Base-by-base conservation (phyloP, 805 yeast genomes). In the Candida hungchunana region DNA sequence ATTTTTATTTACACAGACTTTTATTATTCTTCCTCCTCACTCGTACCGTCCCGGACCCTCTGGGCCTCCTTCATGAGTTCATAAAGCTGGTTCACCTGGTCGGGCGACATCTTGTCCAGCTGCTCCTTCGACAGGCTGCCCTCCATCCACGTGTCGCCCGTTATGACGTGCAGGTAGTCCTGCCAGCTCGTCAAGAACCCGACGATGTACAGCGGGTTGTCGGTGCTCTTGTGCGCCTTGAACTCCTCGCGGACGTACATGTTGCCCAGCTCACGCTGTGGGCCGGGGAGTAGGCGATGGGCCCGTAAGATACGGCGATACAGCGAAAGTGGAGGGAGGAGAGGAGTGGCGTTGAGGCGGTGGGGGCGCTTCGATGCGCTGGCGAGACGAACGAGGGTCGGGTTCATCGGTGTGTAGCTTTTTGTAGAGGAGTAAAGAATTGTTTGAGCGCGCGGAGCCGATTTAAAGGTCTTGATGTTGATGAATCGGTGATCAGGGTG, bases 141-240 rank as follows among this genome's bases (percentile, higher is more conserved):
- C 33, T 71, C 75, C 49, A 66, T 60, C 93, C 90, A 83, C 31
- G 67, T 65, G 10, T 75, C 82, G 24, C 71, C 75, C 19, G 75
- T 71, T 17, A 84, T 71, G 56, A 66, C 63, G 10, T 69, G 63
- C 42, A 83, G 66, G 51, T 84, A 84, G 43, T 82, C 90, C 59
- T 93, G 98, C 99, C 99, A 93, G 42, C 86, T 81, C 1, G 95
- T 77, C 43, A 93, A 67, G 50, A 93, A 93, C 9, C 97, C 98
- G 9, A 93, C 88, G 22, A 93, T 87, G 54, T 90, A 95, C 17
- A 87, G 68, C 4, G 99, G 97, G 58, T 93, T 88, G 46, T 87
- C 96, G 6, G 82, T 73, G 31, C 66, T 60, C 41, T 78, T 74
- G 62, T 93, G 98, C 6, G 89, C 81, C 50, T 79, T 77, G 66